Percentiles rank a stretch among this genome's conserved stretches.
phyloP scores from a whole-genome alignment of 2,329 filamentous ascomycete species.

The Arachnomyces sp. region DNA sequence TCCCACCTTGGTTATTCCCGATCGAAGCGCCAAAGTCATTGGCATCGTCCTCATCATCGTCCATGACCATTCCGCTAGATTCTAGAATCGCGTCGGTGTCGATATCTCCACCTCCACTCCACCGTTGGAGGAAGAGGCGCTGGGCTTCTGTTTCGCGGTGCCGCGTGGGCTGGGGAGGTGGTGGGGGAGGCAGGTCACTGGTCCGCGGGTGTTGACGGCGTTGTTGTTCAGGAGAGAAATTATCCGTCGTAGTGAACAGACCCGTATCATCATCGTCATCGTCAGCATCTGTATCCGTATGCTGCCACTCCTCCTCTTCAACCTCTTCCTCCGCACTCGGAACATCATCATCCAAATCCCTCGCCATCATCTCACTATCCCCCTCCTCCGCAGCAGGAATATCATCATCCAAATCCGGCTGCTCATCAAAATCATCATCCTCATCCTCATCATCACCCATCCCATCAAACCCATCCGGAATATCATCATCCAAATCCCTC shows the following conservation, averaged over 20 bases:
- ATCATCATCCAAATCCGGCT: constrained; percentile 34
- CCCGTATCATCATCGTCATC: constrained; percentile 34
- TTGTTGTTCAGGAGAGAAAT: constrained; percentile 25
- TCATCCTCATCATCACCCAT: constrained; percentile 39
- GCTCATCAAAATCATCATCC: constrained; percentile 36
- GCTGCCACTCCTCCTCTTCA: constrained; percentile 57
- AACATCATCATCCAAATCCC: constrained; percentile 55
- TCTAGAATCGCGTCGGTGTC: constrained; percentile 16
- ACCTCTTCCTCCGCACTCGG: constrained; percentile 29
- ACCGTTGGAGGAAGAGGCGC: constrained; percentile 30
- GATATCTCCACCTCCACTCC: constrained; percentile 30
- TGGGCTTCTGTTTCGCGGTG: constrained; percentile 32
- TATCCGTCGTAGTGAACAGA: constrained; percentile 15
- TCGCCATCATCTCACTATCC: constrained; percentile 17
- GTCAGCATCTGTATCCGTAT: constrained; percentile 66
- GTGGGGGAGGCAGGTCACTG: constrained; percentile 20
- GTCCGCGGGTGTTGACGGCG: constrained; percentile 14
- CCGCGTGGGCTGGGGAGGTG: constrained; percentile 14
- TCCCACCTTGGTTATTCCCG: neutral
- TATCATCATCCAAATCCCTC: constrained; percentile 62
- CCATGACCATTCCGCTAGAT: constrained; percentile 24
- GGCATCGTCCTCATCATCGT: neutral
- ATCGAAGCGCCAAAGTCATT: too few relatives aligned
- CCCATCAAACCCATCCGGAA: constrained; percentile 22
- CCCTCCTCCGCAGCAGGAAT: constrained; percentile 27